Evolutionary conservation across 1,284 basidiomycete species (phyloP).

Genomic region (Boletus hoseneyae): DNA sequence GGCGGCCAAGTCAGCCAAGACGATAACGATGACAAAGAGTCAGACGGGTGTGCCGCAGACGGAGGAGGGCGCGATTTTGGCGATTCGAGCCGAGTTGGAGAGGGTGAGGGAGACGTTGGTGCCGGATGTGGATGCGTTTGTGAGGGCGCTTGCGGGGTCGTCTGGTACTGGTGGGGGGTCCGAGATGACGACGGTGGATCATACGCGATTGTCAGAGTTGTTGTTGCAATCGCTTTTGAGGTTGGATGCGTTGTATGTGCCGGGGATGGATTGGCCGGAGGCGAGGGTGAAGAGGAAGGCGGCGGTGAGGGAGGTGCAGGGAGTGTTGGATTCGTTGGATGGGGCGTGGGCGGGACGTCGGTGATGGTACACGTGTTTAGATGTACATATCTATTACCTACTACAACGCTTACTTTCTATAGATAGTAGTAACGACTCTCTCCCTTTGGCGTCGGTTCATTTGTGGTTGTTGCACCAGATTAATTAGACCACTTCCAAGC

Average conservation of each 20-base stretch:
- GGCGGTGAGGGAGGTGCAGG: conserved; percentile 68
- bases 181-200: conserved; percentile 37
- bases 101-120: conserved; percentile 50
- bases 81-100: conserved; percentile 59
- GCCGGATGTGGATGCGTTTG: conserved; percentile 55
- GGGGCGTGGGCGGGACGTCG: conserved; percentile 42
- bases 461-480: too few relatives aligned
- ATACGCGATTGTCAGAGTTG: conserved; percentile 63
- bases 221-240: conserved; percentile 74
- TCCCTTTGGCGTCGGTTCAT: too few relatives aligned
- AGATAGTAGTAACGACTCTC: too few relatives aligned
- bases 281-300: conserved; percentile 71
- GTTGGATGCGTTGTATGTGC: conserved; percentile 67
- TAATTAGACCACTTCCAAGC: too few relatives aligned
- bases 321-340: conserved; percentile 54
- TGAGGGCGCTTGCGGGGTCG: conserved; percentile 27
- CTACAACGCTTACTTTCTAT: too few relatives aligned
- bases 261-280: conserved; percentile 60
- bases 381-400: too few relatives aligned
- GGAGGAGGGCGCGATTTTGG: conserved; percentile 50
- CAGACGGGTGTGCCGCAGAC: conserved; percentile 37
- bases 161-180: neutral
- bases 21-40: conserved; percentile 19
- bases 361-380: conserved; percentile 1
- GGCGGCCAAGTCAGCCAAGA: conserved; percentile 25